Evolutionary conservation across 2,329 filamentous ascomycete genomes (phyloP), one percentile per base, ranked within the genome.

Genomic region (Didymella segeticola): DNA sequence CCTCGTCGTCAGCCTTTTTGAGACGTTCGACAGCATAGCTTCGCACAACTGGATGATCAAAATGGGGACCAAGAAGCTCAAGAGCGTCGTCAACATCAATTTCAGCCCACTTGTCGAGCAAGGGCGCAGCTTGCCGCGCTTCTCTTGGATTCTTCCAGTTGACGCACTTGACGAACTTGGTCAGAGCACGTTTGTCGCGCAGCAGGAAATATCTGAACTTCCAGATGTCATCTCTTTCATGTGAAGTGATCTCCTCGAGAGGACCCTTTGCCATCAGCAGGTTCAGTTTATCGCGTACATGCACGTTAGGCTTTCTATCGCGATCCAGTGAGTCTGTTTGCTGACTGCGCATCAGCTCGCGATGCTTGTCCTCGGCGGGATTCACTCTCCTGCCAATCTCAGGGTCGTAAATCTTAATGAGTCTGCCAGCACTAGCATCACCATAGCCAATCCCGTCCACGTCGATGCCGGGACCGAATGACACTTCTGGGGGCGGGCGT

Each of bases 161-260:
- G 31, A 97, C 93, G 0, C 93, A 97, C 74, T 98, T 99, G 72
- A 98, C 91, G 64, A 99, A 96, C 68, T 99, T 99, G 27, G 93
- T 99, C 53, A 98, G 80, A 2, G 93, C 80, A 49, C 78, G 72
- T 64, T 99, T 99, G 72, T 99, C 93, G 52, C 92, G 84, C 1
- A 93, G 95, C 19, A 99, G 77, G 73, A 97, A 93, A 74, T 98
- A 96, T 53, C 95, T 85, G 78, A 98, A 99, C 67, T 96, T 95
- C 96, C 96, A 99, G 17, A 99, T 86, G 45, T 97, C 82, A 74
- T 99, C 95, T 70, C 96, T 96, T 74, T 99, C 95, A 71, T 97
- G 93, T 0, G 91, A 86, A 1, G 87, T 91, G 20, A 99, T 81
- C 41, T 90, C 85, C 58, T 97, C 92, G 0, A 93, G 96, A 3